Conservation (phyloP, 1,139 yeast species). For the Protomyces gravidus region DNA sequence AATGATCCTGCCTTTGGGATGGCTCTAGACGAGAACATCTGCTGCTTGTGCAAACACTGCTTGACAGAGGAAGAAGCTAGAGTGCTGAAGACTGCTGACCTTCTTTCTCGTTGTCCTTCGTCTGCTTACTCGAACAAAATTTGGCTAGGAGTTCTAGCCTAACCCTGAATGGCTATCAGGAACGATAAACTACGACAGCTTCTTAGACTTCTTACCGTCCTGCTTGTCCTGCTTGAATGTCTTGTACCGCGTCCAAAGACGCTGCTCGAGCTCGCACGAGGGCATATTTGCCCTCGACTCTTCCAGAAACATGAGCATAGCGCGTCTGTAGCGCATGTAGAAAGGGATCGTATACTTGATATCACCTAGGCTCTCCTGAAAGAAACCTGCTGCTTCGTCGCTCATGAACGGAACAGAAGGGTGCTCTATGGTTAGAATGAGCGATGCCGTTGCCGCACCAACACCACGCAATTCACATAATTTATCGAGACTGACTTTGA, state of each 20-base stretch:
- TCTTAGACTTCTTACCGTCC: too few relatives aligned
- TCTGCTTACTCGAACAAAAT: conserved; percentile 1
- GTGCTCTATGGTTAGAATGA: conserved; percentile 5
- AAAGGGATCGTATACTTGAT: not conserved
- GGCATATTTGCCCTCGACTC: not conserved
- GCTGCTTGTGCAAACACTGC: not conserved
- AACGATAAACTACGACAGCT: too few relatives aligned
- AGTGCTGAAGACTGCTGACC: too few relatives aligned
- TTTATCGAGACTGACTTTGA: not conserved
- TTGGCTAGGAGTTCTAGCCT: too few relatives aligned
- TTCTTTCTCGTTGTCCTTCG: not conserved
- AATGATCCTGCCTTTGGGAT: conserved; percentile 26
- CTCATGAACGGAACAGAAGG: conserved; percentile 14
- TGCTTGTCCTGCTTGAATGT: too few relatives aligned
- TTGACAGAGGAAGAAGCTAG: too few relatives aligned
- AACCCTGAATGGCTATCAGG: too few relatives aligned
- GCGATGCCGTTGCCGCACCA: conserved; percentile 24
- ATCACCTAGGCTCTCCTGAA: not conserved
- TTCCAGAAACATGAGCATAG: not conserved
- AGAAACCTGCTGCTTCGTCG: conserved; percentile 14
- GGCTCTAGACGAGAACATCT: conserved; percentile 19
- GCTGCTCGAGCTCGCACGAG: not conserved
- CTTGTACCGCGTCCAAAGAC: too few relatives aligned
- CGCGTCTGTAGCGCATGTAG: not conserved
- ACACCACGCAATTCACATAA: not conserved